Percentiles rank a stretch among this genome's conserved stretches.
phyloP scores from a whole-genome alignment of 441 rosid species.

The Adansonia gregorii region DNA sequence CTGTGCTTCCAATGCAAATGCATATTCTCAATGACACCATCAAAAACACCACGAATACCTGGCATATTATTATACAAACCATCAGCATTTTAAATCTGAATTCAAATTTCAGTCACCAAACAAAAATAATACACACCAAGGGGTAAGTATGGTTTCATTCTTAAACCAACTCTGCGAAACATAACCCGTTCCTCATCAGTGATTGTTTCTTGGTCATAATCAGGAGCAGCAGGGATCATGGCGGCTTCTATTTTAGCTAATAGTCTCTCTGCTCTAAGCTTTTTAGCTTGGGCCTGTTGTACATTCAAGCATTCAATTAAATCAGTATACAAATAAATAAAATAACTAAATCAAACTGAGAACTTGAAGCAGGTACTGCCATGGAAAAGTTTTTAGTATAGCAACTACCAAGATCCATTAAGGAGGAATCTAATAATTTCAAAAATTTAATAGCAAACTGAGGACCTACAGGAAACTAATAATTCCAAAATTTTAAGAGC shows the following conservation, averaged over 20 bases:
- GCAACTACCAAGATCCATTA: constrained; percentile 16
- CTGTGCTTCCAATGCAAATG: constrained; percentile 98
- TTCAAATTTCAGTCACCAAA: constrained; percentile 20
- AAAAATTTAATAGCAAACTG: no score
- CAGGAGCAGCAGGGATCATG: constrained; percentile 95
- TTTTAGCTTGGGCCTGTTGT: constrained; percentile 84
- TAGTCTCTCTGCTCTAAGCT: constrained; percentile 83
- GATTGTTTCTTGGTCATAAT: constrained; percentile 93
- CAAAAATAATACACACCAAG: constrained; percentile 59
- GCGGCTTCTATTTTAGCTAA: constrained; percentile 87
- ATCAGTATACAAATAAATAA: constrained; percentile 9
- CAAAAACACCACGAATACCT: constrained; percentile 98
- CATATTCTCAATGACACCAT: constrained; percentile 97
- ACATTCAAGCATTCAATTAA: constrained; percentile 34
- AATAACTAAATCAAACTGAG: neutral
- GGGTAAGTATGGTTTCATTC: constrained; percentile 91
- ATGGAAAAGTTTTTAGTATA: neutral
- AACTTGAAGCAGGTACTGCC: constrained; percentile 6
- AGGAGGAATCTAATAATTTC: neutral
- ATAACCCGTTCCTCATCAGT: constrained; percentile 87
- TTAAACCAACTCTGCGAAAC: constrained; percentile 91
- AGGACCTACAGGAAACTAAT: neutral
- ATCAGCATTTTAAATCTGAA: constrained; percentile 26
- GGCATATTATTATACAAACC: constrained; percentile 28
- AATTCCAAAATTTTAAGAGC: neutral